phyloP scores from a whole-genome alignment of 164 flowering plant genomes.

The Vitis labrusca region DNA sequence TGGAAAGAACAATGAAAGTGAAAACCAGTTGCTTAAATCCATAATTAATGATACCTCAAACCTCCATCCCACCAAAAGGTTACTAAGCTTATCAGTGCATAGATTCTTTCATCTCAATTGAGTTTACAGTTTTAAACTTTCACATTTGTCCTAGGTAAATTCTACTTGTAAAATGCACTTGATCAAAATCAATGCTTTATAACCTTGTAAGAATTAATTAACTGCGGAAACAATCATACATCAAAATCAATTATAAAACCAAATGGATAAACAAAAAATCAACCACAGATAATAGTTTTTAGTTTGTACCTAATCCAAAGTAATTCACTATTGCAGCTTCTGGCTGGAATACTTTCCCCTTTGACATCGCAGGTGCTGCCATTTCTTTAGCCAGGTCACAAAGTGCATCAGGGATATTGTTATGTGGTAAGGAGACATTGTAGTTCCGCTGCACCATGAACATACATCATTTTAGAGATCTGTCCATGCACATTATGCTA shows the following conservation, averaged over 20 bases:
- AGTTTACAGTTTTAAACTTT: too few species aligned
- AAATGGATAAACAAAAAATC: neutral
- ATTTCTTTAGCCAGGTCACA: slow-evolving; percentile 68
- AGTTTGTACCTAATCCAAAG: slow-evolving; percentile 64
- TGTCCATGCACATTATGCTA: neutral
- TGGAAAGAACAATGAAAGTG: slow-evolving; percentile 14
- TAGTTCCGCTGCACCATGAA: slow-evolving; percentile 74
- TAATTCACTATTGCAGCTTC: slow-evolving; percentile 98
- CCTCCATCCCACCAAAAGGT: too few species aligned
- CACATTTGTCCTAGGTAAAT: too few species aligned
- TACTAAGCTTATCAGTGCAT: too few species aligned
- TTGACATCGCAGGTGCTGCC: slow-evolving; percentile 83
- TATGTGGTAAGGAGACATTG: slow-evolving; percentile 73
- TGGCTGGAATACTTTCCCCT: slow-evolving; percentile 77
- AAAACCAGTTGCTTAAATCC: neutral
- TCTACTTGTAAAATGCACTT: too few species aligned
- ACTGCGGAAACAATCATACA: neutral
- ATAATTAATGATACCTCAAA: neutral
- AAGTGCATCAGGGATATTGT: slow-evolving; percentile 75
- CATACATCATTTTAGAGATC: neutral
- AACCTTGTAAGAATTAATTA: neutral
- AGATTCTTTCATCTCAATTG: too few species aligned
- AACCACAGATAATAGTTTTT: neutral
- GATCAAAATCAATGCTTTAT: too few species aligned
- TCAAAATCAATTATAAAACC: neutral